These are phyloP conservation scores for Aspergillus chevalieri DNA, from an alignment of 2,329 filamentous ascomycete genomes.

Conservation along the genomic window DNA sequence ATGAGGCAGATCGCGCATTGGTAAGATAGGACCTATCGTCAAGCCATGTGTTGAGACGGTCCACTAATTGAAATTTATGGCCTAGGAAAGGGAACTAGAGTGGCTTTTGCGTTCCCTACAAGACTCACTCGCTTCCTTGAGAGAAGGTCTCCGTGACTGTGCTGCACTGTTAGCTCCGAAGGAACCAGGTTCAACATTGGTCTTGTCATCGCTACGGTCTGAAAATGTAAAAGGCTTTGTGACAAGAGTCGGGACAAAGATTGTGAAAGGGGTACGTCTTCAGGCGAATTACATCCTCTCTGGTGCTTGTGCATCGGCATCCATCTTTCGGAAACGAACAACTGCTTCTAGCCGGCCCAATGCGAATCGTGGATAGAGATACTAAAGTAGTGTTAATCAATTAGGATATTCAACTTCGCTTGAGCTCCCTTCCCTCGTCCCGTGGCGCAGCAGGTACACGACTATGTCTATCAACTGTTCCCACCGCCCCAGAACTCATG, in stretches of 20 bases:
- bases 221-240: slow-evolving; percentile 90
- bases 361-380: neutral
- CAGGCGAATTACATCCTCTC: neutral
- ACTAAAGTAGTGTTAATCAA: neutral
- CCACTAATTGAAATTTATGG: slow-evolving; percentile 1
- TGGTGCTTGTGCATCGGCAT: too few species aligned
- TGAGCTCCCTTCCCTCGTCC: slow-evolving; percentile 49
- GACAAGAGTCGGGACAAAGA: slow-evolving; percentile 80
- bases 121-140: slow-evolving; percentile 55
- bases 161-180: slow-evolving; percentile 77
- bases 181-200: slow-evolving; percentile 81
- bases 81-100: slow-evolving; percentile 52
- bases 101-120: slow-evolving; percentile 59
- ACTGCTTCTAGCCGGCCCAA: neutral
- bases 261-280: slow-evolving; percentile 75
- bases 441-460: slow-evolving; percentile 48
- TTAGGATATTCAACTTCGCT: slow-evolving; percentile 69
- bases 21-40: slow-evolving; percentile 25
- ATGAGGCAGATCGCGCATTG: slow-evolving; percentile 49
- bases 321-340: neutral
- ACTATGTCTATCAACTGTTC: slow-evolving; percentile 46
- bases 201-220: slow-evolving; percentile 77
- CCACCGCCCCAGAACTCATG: slow-evolving; percentile 52
- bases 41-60: neutral
- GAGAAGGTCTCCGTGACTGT: slow-evolving; percentile 77